Evolutionary conservation across 2,329 filamentous ascomycete species (phyloP).

Genomic region (Teratosphaeria destructans): DNA sequence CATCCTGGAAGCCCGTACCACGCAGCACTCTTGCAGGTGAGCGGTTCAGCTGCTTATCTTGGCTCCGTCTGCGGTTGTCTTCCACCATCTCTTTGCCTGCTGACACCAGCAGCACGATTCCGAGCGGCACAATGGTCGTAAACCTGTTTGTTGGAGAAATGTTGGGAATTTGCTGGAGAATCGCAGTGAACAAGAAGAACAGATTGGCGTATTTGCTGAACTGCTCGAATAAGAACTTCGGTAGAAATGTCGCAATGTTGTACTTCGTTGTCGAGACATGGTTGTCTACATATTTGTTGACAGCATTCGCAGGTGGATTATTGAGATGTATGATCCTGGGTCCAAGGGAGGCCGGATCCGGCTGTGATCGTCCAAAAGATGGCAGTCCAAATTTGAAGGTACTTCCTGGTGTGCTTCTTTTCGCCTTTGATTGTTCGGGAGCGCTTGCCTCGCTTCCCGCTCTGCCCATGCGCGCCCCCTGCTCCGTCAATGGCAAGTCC

Average conservation of each 20-base stretch:
- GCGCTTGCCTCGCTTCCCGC: slow-evolving; percentile 4
- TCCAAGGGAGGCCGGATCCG: slow-evolving; percentile 81
- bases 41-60: slow-evolving; percentile 77
- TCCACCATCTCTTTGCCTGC: slow-evolving; percentile 91
- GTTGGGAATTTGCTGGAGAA: slow-evolving; percentile 86
- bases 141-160: slow-evolving; percentile 92
- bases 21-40: slow-evolving; percentile 75
- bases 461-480: slow-evolving; percentile 35
- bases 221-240: slow-evolving; percentile 95
- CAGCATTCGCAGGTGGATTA: slow-evolving; percentile 83
- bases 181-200: slow-evolving; percentile 97
- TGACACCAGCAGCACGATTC: slow-evolving; percentile 85
- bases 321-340: slow-evolving; percentile 91
- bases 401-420: slow-evolving; percentile 52
- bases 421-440: slow-evolving; percentile 8
- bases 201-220: slow-evolving; percentile 99
- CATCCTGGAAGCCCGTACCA: slow-evolving; percentile 73
- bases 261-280: slow-evolving; percentile 98
- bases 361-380: slow-evolving; percentile 55
- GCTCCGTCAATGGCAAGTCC: slow-evolving; percentile 88
- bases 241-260: slow-evolving; percentile 83
- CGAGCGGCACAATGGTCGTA: slow-evolving; percentile 90
- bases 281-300: slow-evolving; percentile 88
- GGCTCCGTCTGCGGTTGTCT: slow-evolving; percentile 79
- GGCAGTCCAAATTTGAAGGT: slow-evolving; percentile 86